These are phyloP conservation scores for Fusarium sp. DNA, from an alignment of 2,329 filamentous ascomycete genomes.

Conservation along the genomic window DNA sequence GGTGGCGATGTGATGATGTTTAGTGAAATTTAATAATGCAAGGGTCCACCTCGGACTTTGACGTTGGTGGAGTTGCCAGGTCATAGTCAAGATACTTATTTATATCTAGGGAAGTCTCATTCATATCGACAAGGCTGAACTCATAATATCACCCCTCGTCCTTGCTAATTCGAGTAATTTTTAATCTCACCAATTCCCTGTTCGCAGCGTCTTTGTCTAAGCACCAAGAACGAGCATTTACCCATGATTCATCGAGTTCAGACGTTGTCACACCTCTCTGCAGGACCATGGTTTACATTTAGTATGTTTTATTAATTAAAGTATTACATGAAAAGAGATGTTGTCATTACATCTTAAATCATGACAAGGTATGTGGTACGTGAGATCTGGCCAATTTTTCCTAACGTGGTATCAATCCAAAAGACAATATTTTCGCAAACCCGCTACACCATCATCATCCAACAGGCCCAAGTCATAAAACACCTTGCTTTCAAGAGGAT, in stretches of 20 bases:
- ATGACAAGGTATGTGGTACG: not conserved
- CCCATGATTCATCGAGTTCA: not conserved
- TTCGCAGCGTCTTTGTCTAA: not conserved
- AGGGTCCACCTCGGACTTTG: not conserved
- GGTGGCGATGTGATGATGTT: not conserved
- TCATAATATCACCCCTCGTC: not conserved
- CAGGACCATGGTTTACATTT: not conserved
- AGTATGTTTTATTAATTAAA: constrained; percentile 22
- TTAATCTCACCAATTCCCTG: not conserved
- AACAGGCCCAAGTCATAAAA: constrained; percentile 27
- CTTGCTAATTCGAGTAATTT: not conserved
- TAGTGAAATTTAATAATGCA: not conserved
- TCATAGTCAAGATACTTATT: not conserved
- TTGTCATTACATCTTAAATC: constrained; percentile 23
- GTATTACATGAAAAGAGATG: constrained; percentile 28
- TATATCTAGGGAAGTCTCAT: not conserved
- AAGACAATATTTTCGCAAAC: constrained; percentile 25
- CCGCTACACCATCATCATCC: constrained; percentile 19
- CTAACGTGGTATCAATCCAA: constrained; percentile 24
- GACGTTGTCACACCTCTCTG: not conserved
- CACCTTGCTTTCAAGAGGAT: constrained; percentile 18
- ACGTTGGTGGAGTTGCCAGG: not conserved
- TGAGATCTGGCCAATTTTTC: constrained; percentile 10
- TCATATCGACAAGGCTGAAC: not conserved
- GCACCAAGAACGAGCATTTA: not conserved